Base-by-base conservation (phyloP, 2,329 filamentous ascomycete genomes). In the Aspergillus carbonarius region DNA sequence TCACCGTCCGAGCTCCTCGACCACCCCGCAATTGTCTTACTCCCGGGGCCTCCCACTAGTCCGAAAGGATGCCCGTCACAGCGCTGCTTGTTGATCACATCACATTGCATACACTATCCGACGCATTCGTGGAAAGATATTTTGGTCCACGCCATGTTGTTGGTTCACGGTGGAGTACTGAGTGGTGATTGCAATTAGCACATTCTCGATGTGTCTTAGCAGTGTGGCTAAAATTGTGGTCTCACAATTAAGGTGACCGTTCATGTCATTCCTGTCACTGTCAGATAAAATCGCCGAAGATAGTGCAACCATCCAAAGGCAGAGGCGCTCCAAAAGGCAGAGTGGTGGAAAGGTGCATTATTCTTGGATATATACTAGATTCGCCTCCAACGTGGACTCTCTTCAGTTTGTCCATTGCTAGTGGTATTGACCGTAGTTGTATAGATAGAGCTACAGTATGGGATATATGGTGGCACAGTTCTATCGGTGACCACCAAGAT, bases 21-120 rank as follows among this genome's bases (percentile, higher is more conserved):
- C 27, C 37, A 57, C 39, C 55, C 55, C 55, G 55, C 55, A 57
- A 57, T 52, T 52, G 44, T 32, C 44, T 48, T 30, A 48, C 17
- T 17, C 40, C 27, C 25, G 35, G 51, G 25, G 20, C 40, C 27
- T 44, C 37, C 39, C 39, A 30, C 50, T 48, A 54, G 51, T 42
- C 35, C 35, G 9, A 18, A 54, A 44, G 25, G 17, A 44, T 25
- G 39, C 37, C 47, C 51, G 56, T 58, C 44, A 63, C 50, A 37
- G 20, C 20, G 37, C 57, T 40, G 52, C 59, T 59, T 35, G 42
- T 55, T 52, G 15, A 42, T 64, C 62, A 58, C 58, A 64, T 63
- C 62, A 64, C 60, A 54, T 57, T 58, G 48, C 52, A 52, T 61
- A 49, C 59, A 49, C 47, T 18, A 39, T 44, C 40, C 58, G 20